These are phyloP conservation scores for Penicillium macrosclerotiorum DNA, from an alignment of 495 filamentous ascomycete genomes.

Conservation along the genomic window DNA sequence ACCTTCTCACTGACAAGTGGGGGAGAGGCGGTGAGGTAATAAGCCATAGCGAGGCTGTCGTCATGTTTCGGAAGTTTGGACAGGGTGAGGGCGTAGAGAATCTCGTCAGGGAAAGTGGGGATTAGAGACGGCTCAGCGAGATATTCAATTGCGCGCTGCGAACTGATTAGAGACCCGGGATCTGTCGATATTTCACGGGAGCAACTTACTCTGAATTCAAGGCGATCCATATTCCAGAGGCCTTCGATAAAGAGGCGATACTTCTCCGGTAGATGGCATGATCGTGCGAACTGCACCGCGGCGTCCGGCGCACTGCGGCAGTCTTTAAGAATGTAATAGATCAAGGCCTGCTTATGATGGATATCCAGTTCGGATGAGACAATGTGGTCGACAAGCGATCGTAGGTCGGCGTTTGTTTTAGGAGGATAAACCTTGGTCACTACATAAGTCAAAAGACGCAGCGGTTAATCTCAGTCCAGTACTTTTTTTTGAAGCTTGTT, in stretches of 20 bases:
- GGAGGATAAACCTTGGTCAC: conserved; percentile 68
- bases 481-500: neutral
- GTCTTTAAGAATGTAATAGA: conserved; percentile 81
- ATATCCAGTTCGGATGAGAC: conserved; percentile 55
- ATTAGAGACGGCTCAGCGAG: conserved; percentile 74
- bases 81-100: conserved; percentile 64
- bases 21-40: conserved; percentile 70
- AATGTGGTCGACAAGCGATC: conserved; percentile 63
- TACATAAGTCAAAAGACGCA: conserved; percentile 18
- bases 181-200: neutral
- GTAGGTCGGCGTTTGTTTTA: conserved; percentile 59
- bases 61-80: conserved; percentile 57
- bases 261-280: conserved; percentile 60
- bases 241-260: conserved; percentile 77
- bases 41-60: conserved; percentile 66
- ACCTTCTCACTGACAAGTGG: conserved; percentile 57
- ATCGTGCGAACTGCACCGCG: conserved; percentile 50
- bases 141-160: conserved; percentile 63
- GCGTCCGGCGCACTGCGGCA: conserved; percentile 54
- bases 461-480: neutral
- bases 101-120: conserved; percentile 78
- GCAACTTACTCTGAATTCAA: conserved; percentile 58
- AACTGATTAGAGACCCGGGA: conserved; percentile 12
- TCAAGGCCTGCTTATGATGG: conserved; percentile 72
- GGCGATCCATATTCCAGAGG: conserved; percentile 74